Evolutionary conservation across 2,329 filamentous ascomycete genomes (phyloP), one percentile per base, ranked within the genome.

Genomic region (Macrophomina pseudophaseolina): DNA sequence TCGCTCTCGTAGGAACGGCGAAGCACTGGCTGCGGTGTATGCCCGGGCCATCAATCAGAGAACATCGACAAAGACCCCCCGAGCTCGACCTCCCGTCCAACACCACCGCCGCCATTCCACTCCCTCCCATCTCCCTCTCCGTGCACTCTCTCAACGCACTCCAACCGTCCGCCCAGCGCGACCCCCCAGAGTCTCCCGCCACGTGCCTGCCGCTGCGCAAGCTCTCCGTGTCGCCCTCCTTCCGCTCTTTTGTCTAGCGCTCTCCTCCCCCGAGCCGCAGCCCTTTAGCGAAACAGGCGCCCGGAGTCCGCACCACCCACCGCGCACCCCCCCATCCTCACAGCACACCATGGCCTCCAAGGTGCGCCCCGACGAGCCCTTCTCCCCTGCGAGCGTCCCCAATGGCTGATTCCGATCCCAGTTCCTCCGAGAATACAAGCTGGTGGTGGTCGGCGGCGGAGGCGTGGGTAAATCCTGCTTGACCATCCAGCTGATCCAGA

Each of bases 391-490:
- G 58, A 35, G 63, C 42, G 18, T 9, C 16, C 56, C 49, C 62
- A n/a, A 60, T 65, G 68, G 70, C 75, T 74, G 70, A 77, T 73
- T 62, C 48, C n/a, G 9, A 30, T 23, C 52, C 66, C 74, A 84
- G 81, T 84, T 84, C 72, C 80, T 84, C 68, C 78, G 82, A 78
- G 82, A 84, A 74, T 84, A 84, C 77, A 84, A 84, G 78, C 79
- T 84, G 67, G 95, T 99, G 69, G 95, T 98, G 69, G 94, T 99
- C 72, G 95, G 95, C 74, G 95, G 96, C 76, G 95, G 95, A 86
- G 95, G 95, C 81, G 95, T 99, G 72, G 95, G 95, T 84, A 99
- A 99, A 86, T 98, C 94, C 69, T 98, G 95, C 84, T 88, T 99
- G 85, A 98, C 95, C 68, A 98, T 99, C 78, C 95, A 98, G 70